These are phyloP conservation scores for Heterobasidion parviporum DNA, from an alignment of 1,284 basidiomycete species.

Conservation along the genomic window DNA sequence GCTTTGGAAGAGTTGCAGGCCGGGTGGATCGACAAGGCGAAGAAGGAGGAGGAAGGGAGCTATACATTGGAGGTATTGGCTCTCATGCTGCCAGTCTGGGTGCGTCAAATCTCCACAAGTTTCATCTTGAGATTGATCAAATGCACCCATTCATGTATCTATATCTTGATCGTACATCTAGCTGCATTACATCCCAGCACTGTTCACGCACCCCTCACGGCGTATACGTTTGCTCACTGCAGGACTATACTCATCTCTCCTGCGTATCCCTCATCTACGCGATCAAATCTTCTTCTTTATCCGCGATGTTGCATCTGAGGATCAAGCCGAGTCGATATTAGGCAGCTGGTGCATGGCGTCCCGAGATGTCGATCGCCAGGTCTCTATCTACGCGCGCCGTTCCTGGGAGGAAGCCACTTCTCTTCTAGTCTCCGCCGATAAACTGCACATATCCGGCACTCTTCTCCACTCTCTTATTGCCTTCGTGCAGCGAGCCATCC, in stretches of 20 bases:
- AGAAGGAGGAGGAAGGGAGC: conserved; percentile 18
- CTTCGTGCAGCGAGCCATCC: conserved; percentile 47
- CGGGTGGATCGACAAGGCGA: conserved; percentile 49
- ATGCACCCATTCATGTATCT: background rate
- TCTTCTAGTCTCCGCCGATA: conserved; percentile 10
- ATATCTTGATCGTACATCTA: conserved; percentile 20
- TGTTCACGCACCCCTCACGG: conserved; percentile 78
- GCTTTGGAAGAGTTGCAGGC: conserved; percentile 81
- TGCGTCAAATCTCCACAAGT: conserved; percentile 30
- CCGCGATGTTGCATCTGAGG: conserved; percentile 40
- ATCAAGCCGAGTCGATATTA: conserved; percentile 63
- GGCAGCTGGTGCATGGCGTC: conserved; percentile 76
- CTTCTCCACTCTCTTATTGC: conserved; percentile 28
- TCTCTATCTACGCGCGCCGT: conserved; percentile 41
- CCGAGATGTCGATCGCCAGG: conserved; percentile 65
- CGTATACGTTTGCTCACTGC: conserved; percentile 67
- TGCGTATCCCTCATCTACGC: conserved; percentile 46
- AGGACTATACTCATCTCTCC: conserved; percentile 61
- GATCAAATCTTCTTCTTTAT: conserved; percentile 55
- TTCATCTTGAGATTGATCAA: background rate
- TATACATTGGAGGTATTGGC: conserved; percentile 41
- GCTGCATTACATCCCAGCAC: conserved; percentile 80
- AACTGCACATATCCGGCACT: conserved; percentile 23
- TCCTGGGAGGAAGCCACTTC: conserved; percentile 46
- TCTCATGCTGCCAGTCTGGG: conserved; percentile 83